Percentiles rank a stretch among this genome's conserved stretches.
Conservation (phyloP, 1,139 yeast genomes). For the Yamadazyma songkhlaensis region DNA sequence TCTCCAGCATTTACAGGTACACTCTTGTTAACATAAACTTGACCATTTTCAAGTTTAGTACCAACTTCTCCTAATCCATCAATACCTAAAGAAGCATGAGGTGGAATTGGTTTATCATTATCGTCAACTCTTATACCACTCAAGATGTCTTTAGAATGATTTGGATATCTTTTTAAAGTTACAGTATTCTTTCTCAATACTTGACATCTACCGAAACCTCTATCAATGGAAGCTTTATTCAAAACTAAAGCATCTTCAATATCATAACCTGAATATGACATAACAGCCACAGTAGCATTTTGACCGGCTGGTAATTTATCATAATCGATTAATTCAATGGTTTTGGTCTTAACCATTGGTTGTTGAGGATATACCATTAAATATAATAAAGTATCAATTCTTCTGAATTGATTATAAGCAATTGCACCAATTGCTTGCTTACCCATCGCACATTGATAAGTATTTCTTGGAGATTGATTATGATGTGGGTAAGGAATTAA, state of each 20-base stretch:
- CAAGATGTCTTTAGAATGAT: conserved; percentile 87
- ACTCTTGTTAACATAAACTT: conserved; percentile 87
- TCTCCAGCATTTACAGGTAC: conserved; percentile 89
- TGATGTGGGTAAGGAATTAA: conserved; percentile 99
- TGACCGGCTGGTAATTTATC: conserved; percentile 99
- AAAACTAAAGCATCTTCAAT: conserved; percentile 97
- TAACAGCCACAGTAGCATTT: conserved; percentile 97
- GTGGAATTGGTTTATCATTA: conserved; percentile 75
- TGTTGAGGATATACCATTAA: conserved; percentile 98
- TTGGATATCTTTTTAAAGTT: conserved; percentile 84
- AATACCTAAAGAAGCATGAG: conserved; percentile 82
- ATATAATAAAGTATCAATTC: conserved; percentile 91
- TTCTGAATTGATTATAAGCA: conserved; percentile 91
- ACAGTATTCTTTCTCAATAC: conserved; percentile 93
- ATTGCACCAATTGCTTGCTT: conserved; percentile 99
- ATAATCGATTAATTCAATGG: conserved; percentile 91
- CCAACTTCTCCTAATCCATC: conserved; percentile 99
- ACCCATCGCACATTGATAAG: conserved; percentile 99
- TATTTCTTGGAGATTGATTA: conserved; percentile 97
- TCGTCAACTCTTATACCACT: conserved; percentile 90
- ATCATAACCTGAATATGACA: conserved; percentile 99
- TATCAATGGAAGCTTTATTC: conserved; percentile 87
- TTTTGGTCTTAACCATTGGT: conserved; percentile 97
- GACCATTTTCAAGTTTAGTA: conserved; percentile 84
- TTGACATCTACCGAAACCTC: conserved; percentile 98